Evolutionary conservation across 75 land plant genomes (phyloP).

Genomic region (Ceratopteris richardii): DNA sequence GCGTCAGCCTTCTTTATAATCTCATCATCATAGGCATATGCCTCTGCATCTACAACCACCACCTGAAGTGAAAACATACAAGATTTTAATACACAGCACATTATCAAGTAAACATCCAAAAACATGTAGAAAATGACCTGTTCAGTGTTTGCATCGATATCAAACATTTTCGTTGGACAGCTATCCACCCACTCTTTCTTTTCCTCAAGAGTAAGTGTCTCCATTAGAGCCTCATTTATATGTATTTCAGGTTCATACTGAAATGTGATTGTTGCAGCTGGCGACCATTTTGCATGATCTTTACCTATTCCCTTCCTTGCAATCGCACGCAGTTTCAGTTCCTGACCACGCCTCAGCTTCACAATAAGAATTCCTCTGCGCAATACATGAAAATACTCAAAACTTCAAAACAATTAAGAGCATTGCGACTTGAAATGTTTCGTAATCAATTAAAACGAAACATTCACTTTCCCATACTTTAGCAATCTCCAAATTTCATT

Average conservation of each 20-base stretch:
- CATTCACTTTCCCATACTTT: too few relatives aligned
- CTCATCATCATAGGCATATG: constrained; percentile 94
- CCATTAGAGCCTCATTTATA: constrained; percentile 95
- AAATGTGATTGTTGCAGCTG: constrained; percentile 95
- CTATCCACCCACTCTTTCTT: constrained; percentile 77
- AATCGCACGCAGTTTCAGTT: constrained; percentile 81
- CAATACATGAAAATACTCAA: neutral
- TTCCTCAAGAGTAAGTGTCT: constrained; percentile 65
- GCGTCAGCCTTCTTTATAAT: constrained; percentile 95
- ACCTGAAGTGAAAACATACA: constrained; percentile 33
- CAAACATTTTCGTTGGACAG: constrained; percentile 92
- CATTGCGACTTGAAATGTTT: too few relatives aligned
- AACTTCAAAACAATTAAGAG: neutral
- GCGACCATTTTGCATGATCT: constrained; percentile 99
- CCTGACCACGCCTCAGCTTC: constrained; percentile 90
- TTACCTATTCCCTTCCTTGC: constrained; percentile 97
- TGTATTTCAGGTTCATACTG: constrained; percentile 94
- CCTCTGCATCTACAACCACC: constrained; percentile 75
- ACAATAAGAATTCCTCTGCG: constrained; percentile 90
- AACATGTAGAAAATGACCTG: constrained; percentile 48
- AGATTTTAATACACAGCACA: too few relatives aligned
- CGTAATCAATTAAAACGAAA: too few relatives aligned
- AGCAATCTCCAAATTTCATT: too few relatives aligned
- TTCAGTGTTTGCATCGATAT: constrained; percentile 55
- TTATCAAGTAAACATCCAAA: too few relatives aligned